These are phyloP conservation scores for Cryoendolithus antarcticus DNA, from an alignment of 2,329 filamentous ascomycete species.

Conservation along the genomic window DNA sequence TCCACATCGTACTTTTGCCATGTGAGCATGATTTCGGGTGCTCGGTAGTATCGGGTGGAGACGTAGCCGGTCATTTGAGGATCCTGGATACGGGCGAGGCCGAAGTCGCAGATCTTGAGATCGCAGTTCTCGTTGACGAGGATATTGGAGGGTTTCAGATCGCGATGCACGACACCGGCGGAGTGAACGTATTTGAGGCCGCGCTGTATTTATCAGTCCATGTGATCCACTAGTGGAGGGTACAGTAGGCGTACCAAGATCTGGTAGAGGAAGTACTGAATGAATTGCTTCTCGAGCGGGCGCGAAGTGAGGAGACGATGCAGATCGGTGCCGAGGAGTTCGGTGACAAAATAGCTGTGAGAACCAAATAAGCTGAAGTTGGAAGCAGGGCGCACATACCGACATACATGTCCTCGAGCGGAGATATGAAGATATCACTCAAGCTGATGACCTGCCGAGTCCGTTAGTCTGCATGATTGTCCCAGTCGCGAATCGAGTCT, in stretches of 20 bases:
- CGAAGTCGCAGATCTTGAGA: conserved; percentile 98
- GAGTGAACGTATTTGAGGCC: conserved; percentile 99
- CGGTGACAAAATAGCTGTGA: conserved; percentile 87
- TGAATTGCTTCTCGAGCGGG: conserved; percentile 97
- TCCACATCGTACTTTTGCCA: conserved; percentile 99
- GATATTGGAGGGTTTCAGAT: conserved; percentile 97
- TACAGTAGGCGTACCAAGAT: conserved; percentile 60
- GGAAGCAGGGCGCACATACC: conserved; percentile 14
- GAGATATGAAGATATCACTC: conserved; percentile 99
- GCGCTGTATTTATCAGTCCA: conserved; percentile 44
- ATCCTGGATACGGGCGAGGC: conserved; percentile 91
- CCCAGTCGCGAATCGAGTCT: background rate
- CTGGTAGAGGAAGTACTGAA: conserved; percentile 99
- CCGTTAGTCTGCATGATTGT: no score
- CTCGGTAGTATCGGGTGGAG: conserved; percentile 95
- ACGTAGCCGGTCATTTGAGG: conserved; percentile 99
- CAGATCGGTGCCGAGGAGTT: conserved; percentile 90
- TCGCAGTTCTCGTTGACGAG: conserved; percentile 99
- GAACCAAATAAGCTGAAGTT: conserved; percentile 13
- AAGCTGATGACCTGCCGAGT: conserved; percentile 69
- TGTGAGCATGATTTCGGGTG: conserved; percentile 98
- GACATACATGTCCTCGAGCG: conserved; percentile 86
- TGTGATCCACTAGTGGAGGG: background rate
- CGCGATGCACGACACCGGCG: conserved; percentile 91
- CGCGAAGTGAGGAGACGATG: conserved; percentile 90